Evolutionary conservation across 176 grass and related monocot genomes (phyloP), one percentile per base, ranked within the genome.

Genomic region (Alopecurus myosuroides): DNA sequence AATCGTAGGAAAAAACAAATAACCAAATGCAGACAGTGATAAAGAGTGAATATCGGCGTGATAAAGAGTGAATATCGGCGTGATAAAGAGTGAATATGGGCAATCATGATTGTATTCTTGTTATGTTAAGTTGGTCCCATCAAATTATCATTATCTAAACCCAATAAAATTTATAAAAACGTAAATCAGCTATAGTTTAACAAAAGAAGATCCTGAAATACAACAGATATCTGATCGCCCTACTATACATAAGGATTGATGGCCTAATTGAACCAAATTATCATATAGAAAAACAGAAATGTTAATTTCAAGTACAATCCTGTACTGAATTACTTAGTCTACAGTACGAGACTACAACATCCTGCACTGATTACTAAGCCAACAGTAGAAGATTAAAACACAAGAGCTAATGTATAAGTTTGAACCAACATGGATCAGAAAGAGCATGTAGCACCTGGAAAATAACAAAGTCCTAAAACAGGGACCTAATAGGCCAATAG

Each of bases 11-110:
- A 74, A 11, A 65, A 35, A 28, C 11, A 74, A 66, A 82, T 53
- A 86, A 66, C 30, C 25, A 81, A 75, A 75, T 12, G 35, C 7
- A 58, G 36, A 67, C 65, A 25, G 28, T 58, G 20, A 87, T 76
- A 25, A 56, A 8, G 1, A 60, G 9, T 57, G 85, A 81, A 71
- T 31, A 61, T 70, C 46, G 18, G n/a, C n/a, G 28, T 58, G 20
- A 87, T 76, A 25, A 56, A 8, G 1, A 60, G 9, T 57, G 85
- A 81, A 71, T 31, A 61, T 70, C 46, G 18, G 80, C 11, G n/a
- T n/a, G 17, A 86, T 74, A n/a, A 52, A 6, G 3, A 56, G 11
- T 53, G 84, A 80, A 77, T 26, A 56, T 66, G 20, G 46, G 81
- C 13, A 48, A 71, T 50, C 30, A 58, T 58, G 34, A 82, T 55